Percentiles rank a stretch among this genome's conserved stretches.
These are phyloP conservation scores for Salvia hispanica DNA, from an alignment of 257 asterid species.

Conservation along the genomic window DNA sequence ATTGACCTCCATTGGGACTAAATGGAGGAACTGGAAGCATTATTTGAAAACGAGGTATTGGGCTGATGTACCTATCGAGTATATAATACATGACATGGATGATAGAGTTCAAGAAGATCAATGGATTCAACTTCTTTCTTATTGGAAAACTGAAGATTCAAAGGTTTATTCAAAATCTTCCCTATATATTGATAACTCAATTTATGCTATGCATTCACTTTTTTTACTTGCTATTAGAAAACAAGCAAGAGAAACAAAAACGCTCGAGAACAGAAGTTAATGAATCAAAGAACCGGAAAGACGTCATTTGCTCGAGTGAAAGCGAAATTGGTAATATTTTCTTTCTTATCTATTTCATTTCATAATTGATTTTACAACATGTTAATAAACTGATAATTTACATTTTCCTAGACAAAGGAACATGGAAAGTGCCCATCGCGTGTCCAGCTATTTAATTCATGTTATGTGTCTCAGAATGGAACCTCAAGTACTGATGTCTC, in stretches of 20 bases:
- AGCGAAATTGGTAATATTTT: too few species aligned
- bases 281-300: too few species aligned
- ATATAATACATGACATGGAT: too few species aligned
- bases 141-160: background rate
- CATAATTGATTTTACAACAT: too few species aligned
- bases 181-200: too few species aligned
- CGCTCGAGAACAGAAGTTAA: too few species aligned
- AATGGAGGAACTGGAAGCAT: constrained; percentile 20
- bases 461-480: background rate
- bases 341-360: too few species aligned
- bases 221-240: background rate
- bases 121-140: background rate
- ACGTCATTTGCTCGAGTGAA: too few species aligned
- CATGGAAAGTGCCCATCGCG: background rate
- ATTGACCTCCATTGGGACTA: constrained; percentile 11
- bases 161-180: background rate
- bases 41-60: background rate
- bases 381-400: background rate
- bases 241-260: too few species aligned
- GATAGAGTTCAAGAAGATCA: too few species aligned
- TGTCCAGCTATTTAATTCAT: background rate
- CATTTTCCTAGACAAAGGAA: background rate
- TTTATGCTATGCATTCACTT: background rate
- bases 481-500: background rate
- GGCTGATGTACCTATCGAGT: background rate